Evolutionary conservation across 805 yeast genomes (phyloP).

Genomic region (Candida yuanshanica): DNA sequence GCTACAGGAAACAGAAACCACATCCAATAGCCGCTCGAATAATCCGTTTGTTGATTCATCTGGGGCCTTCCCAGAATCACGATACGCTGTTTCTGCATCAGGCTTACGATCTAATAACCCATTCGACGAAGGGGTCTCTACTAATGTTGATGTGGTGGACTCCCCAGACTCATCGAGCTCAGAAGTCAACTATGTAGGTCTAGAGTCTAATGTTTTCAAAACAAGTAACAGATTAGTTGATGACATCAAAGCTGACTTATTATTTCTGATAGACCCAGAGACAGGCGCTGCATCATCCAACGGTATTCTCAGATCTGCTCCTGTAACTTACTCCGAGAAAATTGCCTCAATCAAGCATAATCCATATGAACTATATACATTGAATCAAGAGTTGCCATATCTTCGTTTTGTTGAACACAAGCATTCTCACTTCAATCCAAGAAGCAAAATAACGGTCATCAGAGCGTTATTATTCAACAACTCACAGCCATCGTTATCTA

Average conservation of each 20-base stretch:
- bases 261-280: slow-evolving; percentile 21
- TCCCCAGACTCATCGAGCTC: too few relatives aligned
- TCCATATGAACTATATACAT: slow-evolving; percentile 20
- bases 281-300: slow-evolving; percentile 7
- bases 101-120: not conserved
- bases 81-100: not conserved
- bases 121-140: not conserved
- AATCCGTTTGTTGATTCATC: not conserved
- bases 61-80: not conserved
- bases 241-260: slow-evolving; percentile 46
- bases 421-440: slow-evolving; percentile 10
- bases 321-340: slow-evolving; percentile 26
- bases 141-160: too few relatives aligned
- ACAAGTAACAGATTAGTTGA: slow-evolving; percentile 64
- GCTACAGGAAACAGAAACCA: not conserved
- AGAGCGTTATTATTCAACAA: slow-evolving; percentile 26
- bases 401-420: slow-evolving; percentile 20
- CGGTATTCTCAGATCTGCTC: slow-evolving; percentile 26
- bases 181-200: not conserved
- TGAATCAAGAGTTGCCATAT: slow-evolving; percentile 23
- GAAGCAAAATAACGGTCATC: slow-evolving; percentile 21
- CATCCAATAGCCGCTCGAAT: not conserved
- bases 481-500: slow-evolving; percentile 19
- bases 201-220: slow-evolving; percentile 34
- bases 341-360: slow-evolving; percentile 17